Conservation (phyloP, 1,139 yeast genomes). For the Zhuliangozyma parablackwelliae region DNA sequence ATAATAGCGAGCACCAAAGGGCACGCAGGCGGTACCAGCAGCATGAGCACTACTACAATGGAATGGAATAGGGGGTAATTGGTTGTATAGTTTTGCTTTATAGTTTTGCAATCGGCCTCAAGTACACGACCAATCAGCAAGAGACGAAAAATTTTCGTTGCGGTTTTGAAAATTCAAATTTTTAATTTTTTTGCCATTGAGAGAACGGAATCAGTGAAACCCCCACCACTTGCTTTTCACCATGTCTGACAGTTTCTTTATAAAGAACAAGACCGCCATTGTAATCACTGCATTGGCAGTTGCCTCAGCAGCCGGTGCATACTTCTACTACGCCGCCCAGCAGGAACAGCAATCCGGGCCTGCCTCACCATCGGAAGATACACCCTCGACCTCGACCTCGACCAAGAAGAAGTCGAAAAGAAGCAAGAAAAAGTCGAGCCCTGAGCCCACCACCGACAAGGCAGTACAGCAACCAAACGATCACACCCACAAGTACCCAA, state of each 20-base stretch:
- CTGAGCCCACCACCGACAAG: slow-evolving; percentile 9
- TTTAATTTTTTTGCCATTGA: not conserved
- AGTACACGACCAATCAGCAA: no score
- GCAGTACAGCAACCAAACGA: slow-evolving; percentile 18
- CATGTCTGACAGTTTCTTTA: slow-evolving; percentile 33
- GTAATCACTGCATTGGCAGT: slow-evolving; percentile 59
- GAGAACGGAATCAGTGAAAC: not conserved
- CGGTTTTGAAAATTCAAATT: no score
- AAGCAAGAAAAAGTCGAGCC: slow-evolving; percentile 14
- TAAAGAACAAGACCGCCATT: slow-evolving; percentile 57
- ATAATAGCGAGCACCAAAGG: slow-evolving; percentile 22
- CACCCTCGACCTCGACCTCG: slow-evolving; percentile 10
- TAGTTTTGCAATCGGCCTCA: no score
- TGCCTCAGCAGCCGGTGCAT: slow-evolving; percentile 58
- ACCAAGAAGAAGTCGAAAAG: slow-evolving; percentile 38
- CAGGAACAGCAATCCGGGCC: slow-evolving; percentile 2
- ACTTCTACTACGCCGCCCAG: slow-evolving; percentile 45
- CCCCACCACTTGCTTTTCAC: not conserved
- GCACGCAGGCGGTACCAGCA: slow-evolving; percentile 38
- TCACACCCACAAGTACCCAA: slow-evolving; percentile 52
- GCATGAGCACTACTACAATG: slow-evolving; percentile 29
- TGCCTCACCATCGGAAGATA: slow-evolving; percentile 8
- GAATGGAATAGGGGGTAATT: slow-evolving; percentile 20
- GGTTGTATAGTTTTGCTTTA: no score
- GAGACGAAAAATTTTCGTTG: no score